A percentile compares a stretch with the other conserved stretches of the same genome.
Evolutionary conservation across 2,329 filamentous ascomycete genomes (phyloP).

Genomic region (Phialemoniopsis sp.): DNA sequence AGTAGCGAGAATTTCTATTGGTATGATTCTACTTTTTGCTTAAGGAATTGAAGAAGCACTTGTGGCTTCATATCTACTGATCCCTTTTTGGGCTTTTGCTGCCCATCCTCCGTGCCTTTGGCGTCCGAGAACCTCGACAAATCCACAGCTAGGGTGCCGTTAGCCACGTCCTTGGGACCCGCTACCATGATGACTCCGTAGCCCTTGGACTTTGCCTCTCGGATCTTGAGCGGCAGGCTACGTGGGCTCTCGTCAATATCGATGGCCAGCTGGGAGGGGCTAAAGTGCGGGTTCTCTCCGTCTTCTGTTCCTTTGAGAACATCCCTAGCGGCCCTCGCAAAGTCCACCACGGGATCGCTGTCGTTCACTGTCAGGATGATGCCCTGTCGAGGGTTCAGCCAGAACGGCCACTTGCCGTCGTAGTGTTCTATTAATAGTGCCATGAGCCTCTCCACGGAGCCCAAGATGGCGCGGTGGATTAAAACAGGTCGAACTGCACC

Average conservation of each 20-base stretch:
- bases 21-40: conserved; percentile 40
- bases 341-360: conserved; percentile 45
- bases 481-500: conserved; percentile 70
- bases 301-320: conserved; percentile 43
- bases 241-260: conserved; percentile 65
- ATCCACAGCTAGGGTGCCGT: conserved; percentile 49
- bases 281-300: conserved; percentile 26
- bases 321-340: conserved; percentile 41
- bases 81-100: conserved; percentile 7
- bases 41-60: conserved; percentile 40
- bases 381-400: conserved; percentile 78
- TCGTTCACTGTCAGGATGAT: conserved; percentile 71
- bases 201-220: conserved; percentile 65
- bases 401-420: conserved; percentile 78
- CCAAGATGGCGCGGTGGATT: conserved; percentile 80
- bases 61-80: conserved; percentile 30
- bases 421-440: conserved; percentile 83
- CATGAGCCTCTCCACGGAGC: conserved; percentile 80
- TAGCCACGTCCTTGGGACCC: conserved; percentile 61
- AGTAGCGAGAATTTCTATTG: conserved; percentile 24
- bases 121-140: conserved; percentile 24
- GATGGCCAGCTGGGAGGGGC: conserved; percentile 60
- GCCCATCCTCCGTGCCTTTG: conserved; percentile 24
- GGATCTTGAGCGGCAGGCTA: conserved; percentile 64
- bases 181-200: conserved; percentile 73